Evolutionary conservation across 2,329 filamentous ascomycete species (phyloP), one percentile per base, ranked within the genome.

Genomic region (Daldinia eschscholtzii): DNA sequence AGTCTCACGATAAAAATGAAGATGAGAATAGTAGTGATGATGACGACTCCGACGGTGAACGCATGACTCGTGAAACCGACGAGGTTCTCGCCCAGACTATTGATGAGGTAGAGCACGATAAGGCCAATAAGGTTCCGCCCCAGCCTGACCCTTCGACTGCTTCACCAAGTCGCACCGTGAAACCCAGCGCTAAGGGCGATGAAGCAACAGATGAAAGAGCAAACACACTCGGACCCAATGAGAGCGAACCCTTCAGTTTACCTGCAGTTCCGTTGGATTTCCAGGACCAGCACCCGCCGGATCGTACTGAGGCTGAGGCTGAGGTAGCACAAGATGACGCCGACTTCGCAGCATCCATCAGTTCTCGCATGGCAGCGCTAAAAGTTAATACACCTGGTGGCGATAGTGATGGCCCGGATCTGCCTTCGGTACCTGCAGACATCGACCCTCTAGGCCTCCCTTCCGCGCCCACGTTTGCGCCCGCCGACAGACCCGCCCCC

Each of bases 321-420:
- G 46, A 60, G 20, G 5, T 70, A 53, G 33, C 70, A 59, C 46
- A 78, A 61, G 65, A 73, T 2, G 73, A 77, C 55, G 73, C 76
- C 50, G 79, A 81, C 64, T 81, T 82, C 60, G 81, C 81, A 33
- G 80, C 83, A 57, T 82, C 83, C 65, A 84, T 89, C 56, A 81
- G 83, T 1, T 81, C 83, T 6, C 86, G 86, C 57, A 82, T 89
- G 73, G 85, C 86, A 2, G 85, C 84, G 4, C 81, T 89, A 2
- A 81, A 81, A 42, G 80, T 83, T 15, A 70, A 81, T 46, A 72
- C 64, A 2, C 52, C 68, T 1, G 35, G 2, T 23, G 20, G 20
- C 20, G 20, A 23, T 23, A 23, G 20, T 23, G 20, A 65, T 2
- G 35, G 63, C 7, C 72, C 61, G n/a, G 37, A 56, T 4, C 74